Percentiles rank a stretch among this genome's conserved stretches.
Conservation (phyloP, 257 asterid species). For the Rubia yunnanensis region DNA sequence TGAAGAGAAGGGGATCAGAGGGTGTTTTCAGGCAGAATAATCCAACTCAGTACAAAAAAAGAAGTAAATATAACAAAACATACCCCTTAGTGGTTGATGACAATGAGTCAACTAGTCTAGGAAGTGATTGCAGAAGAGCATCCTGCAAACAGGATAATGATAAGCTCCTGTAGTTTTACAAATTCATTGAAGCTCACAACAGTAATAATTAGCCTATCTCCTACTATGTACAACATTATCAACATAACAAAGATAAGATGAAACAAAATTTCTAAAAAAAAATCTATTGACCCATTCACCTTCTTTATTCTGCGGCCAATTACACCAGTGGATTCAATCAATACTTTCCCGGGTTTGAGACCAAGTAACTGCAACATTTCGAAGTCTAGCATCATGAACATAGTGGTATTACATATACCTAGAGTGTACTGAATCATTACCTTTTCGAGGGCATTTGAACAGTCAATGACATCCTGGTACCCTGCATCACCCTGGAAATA, state of each 20-base stretch:
- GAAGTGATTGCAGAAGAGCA: constrained; percentile 88
- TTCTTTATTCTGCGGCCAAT: constrained; percentile 91
- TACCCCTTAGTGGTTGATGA: constrained; percentile 73
- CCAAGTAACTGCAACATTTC: constrained; percentile 51
- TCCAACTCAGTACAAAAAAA: constrained; percentile 8
- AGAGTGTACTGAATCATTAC: constrained; percentile 23
- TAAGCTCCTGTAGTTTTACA: not conserved
- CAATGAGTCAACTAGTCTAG: constrained; percentile 53
- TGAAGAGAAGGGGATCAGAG: not conserved
- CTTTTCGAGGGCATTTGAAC: constrained; percentile 71
- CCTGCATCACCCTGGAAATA: constrained; percentile 84
- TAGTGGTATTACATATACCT: not conserved
- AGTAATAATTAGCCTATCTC: not conserved
- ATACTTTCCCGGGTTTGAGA: constrained; percentile 63
- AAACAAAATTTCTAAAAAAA: not conserved
- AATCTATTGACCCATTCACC: constrained; percentile 31
- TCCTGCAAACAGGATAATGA: constrained; percentile 46
- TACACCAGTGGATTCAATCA: constrained; percentile 97
- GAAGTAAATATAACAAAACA: constrained; percentile 8
- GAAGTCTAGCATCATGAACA: constrained; percentile 12
- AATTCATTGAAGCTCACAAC: not conserved
- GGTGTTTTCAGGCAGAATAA: not conserved
- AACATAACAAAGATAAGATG: no score
- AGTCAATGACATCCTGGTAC: constrained; percentile 79
- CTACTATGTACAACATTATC: not conserved